Evolutionary conservation across 768 basidiomycete species (phyloP).

Genomic region (Mycena vitilis): DNA sequence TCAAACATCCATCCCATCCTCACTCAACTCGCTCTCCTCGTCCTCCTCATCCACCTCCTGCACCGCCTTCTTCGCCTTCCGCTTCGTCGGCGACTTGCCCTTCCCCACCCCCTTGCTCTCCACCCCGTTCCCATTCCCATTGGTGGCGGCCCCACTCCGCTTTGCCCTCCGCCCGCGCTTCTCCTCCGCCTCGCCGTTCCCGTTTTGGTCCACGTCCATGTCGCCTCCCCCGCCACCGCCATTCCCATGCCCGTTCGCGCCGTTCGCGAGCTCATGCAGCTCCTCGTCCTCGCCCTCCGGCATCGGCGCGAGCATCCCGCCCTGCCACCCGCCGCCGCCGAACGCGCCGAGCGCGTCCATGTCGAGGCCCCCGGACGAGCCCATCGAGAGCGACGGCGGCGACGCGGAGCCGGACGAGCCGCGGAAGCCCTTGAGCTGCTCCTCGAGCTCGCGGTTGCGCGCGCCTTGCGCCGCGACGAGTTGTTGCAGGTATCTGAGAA

Average conservation of each 20-base stretch:
- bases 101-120: slow-evolving; percentile 6
- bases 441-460: slow-evolving; percentile 83
- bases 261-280: slow-evolving; percentile 18
- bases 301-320: slow-evolving; percentile 37
- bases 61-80: slow-evolving; percentile 30
- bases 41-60: slow-evolving; percentile 28
- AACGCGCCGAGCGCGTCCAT: too few species aligned
- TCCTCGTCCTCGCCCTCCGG: slow-evolving; percentile 38
- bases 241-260: slow-evolving; percentile 28
- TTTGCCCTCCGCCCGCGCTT: slow-evolving; percentile 33
- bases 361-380: neutral
- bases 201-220: slow-evolving; percentile 34
- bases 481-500: slow-evolving; percentile 78
- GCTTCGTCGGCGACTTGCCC: neutral
- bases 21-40: slow-evolving; percentile 33
- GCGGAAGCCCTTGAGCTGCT: slow-evolving; percentile 66
- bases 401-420: slow-evolving; percentile 39
- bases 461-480: slow-evolving; percentile 84
- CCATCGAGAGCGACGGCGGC: slow-evolving; percentile 29
- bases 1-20: slow-evolving; percentile 37
- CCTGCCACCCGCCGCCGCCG: slow-evolving; percentile 23
- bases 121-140: neutral
- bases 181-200: slow-evolving; percentile 35
- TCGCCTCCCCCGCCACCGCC: slow-evolving; percentile 37
- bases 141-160: neutral